These are phyloP conservation scores for Fraxinus cuspidata DNA, from an alignment of 257 asterid species.

Conservation along the genomic window DNA sequence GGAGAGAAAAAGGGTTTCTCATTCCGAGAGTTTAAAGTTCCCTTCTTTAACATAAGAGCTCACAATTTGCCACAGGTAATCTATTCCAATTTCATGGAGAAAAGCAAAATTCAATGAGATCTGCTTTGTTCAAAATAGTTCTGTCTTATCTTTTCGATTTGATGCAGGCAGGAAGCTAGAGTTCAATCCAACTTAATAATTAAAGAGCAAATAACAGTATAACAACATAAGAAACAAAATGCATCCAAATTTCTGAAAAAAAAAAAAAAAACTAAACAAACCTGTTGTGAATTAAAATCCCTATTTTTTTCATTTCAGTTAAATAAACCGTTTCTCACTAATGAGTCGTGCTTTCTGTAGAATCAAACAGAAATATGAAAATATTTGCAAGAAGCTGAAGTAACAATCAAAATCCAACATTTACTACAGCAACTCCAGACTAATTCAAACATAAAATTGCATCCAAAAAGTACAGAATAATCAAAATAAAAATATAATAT, in stretches of 20 bases:
- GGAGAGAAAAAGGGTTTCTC: not conserved
- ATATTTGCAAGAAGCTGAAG: not conserved
- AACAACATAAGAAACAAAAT: not conserved
- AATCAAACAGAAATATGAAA: not conserved
- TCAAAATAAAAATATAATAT: constrained; percentile 1
- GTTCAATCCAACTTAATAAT: not conserved
- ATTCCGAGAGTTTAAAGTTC: not conserved
- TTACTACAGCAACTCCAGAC: not conserved
- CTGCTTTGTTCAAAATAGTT: not conserved
- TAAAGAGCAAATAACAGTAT: not conserved
- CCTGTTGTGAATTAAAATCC: not conserved
- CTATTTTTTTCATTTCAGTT: not conserved
- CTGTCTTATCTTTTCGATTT: not conserved
- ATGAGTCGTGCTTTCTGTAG: not conserved
- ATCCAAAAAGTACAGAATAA: not conserved
- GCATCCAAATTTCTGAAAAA: not conserved
- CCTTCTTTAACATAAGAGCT: not conserved
- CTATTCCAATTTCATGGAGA: not conserved
- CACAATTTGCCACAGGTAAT: not conserved
- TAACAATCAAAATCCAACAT: not conserved
- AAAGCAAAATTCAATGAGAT: not conserved
- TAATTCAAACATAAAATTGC: constrained; percentile 7
- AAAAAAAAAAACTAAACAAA: not conserved
- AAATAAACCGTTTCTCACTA: not conserved
- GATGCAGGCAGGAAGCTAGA: not conserved